These are phyloP conservation scores for Phallus indusiatus DNA, from an alignment of 768 basidiomycete genomes.

Conservation along the genomic window DNA sequence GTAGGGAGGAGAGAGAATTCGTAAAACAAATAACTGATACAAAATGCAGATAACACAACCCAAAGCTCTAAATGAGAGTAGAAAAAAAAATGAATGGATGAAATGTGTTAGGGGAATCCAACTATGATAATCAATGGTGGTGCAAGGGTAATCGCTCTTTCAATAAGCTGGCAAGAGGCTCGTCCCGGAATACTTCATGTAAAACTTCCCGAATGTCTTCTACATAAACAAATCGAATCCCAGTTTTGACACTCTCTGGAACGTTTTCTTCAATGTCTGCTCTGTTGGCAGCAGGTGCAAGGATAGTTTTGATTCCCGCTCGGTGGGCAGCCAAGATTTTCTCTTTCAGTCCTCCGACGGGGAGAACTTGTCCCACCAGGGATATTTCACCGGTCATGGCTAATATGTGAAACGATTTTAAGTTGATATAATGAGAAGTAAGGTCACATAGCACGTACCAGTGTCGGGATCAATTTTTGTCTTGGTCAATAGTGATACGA, in stretches of 20 bases:
- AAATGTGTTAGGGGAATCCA: not conserved
- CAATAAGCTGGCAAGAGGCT: constrained; percentile 52
- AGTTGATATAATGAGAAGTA: not conserved
- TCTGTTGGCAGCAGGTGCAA: constrained; percentile 80
- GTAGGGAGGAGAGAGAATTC: not conserved
- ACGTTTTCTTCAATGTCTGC: constrained; percentile 98
- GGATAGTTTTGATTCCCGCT: constrained; percentile 87
- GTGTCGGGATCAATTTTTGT: constrained; percentile 80
- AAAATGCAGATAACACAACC: not conserved
- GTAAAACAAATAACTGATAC: not conserved
- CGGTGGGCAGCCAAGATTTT: constrained; percentile 96
- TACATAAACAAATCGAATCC: constrained; percentile 91
- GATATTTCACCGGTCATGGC: constrained; percentile 99
- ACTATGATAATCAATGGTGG: not conserved
- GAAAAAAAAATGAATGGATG: not conserved
- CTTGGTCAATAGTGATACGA: constrained; percentile 86
- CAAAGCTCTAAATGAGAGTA: not conserved
- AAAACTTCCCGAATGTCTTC: constrained; percentile 88
- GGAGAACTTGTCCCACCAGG: constrained; percentile 89
- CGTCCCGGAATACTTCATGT: constrained; percentile 71
- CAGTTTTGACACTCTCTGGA: constrained; percentile 89
- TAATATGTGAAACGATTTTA: constrained; percentile 20
- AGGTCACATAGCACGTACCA: constrained; percentile 38
- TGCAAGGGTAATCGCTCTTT: constrained; percentile 43
- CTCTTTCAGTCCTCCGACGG: constrained; percentile 93